phyloP scores from a whole-genome alignment of 2,329 filamentous ascomycete species.

The Gaeumannomyces tritici region DNA sequence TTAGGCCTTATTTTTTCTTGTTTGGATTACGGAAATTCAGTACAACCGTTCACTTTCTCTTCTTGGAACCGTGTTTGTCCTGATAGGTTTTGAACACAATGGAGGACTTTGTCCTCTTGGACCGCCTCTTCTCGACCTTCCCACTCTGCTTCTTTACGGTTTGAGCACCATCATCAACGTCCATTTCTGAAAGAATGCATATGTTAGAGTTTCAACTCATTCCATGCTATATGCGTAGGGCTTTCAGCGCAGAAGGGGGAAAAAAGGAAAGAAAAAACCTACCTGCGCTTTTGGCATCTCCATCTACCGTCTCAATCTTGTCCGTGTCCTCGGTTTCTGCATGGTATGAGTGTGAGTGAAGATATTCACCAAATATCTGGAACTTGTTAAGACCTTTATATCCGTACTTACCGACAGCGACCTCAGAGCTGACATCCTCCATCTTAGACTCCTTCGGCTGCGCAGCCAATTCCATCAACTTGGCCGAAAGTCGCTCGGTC shows the following conservation, averaged over 20 bases:
- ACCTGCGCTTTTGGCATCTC: conserved; percentile 1
- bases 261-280: not conserved
- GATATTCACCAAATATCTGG: not conserved
- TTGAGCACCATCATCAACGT: conserved; percentile 35
- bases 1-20: not conserved
- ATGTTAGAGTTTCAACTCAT: not conserved
- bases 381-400: not conserved
- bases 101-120: conserved; percentile 39
- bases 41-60: conserved; percentile 15
- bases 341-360: not conserved
- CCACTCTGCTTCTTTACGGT: conserved; percentile 27
- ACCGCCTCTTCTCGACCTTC: conserved; percentile 45
- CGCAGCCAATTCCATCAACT: conserved; percentile 70
- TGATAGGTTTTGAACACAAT: conserved; percentile 54
- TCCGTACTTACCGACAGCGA: not conserved
- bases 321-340: not conserved
- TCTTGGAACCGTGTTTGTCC: conserved; percentile 36
- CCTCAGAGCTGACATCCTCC: conserved; percentile 9
- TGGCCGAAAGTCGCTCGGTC: conserved; percentile 74
- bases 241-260: not conserved
- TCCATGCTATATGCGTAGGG: not conserved
- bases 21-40: not conserved
- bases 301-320: conserved; percentile 1
- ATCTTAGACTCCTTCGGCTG: conserved; percentile 52
- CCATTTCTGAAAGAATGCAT: conserved; percentile 36